Percentiles rank a stretch among this genome's conserved stretches.
Conservation (phyloP, 768 basidiomycete species). For the Termitomyces sp. region DNA sequence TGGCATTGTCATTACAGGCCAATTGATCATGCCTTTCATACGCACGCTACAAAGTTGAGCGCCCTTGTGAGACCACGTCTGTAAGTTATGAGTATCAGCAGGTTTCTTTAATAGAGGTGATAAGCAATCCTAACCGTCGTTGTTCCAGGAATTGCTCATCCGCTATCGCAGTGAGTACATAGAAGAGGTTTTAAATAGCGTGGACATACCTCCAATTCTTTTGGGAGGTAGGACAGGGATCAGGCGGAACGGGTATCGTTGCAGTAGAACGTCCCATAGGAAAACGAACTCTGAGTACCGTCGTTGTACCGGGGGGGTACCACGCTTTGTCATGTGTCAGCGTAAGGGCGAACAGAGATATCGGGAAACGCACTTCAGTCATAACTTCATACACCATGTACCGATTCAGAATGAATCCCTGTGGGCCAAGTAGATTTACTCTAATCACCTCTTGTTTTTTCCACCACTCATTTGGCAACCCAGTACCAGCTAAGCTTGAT, state of each 20-base stretch:
- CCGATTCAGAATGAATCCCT: constrained; percentile 89
- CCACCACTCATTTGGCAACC: constrained; percentile 85
- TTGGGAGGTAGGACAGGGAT: constrained; percentile 89
- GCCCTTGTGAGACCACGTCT: constrained; percentile 82
- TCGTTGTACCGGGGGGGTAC: constrained; percentile 62
- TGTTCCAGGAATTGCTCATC: constrained; percentile 93
- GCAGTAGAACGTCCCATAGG: constrained; percentile 81
- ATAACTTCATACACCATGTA: constrained; percentile 82
- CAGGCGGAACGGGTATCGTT: constrained; percentile 92
- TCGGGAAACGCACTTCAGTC: constrained; percentile 60
- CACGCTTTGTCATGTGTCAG: constrained; percentile 41
- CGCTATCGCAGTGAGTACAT: constrained; percentile 38
- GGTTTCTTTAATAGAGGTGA: background rate
- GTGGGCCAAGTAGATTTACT: constrained; percentile 78
- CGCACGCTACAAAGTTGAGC: constrained; percentile 75
- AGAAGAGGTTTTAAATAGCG: constrained; percentile 6
- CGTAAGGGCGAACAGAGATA: constrained; percentile 2
- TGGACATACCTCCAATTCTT: constrained; percentile 76
- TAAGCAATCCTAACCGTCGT: constrained; percentile 50
- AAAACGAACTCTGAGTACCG: constrained; percentile 94
- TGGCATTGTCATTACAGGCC: background rate
- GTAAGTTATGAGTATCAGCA: constrained; percentile 6
- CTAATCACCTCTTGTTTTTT: constrained; percentile 71
- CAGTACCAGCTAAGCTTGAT: constrained; percentile 67
- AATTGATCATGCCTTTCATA: constrained; percentile 2